phyloP scores from a whole-genome alignment of 192 early-diverging fungal species.

The Linnemannia exigua region DNA sequence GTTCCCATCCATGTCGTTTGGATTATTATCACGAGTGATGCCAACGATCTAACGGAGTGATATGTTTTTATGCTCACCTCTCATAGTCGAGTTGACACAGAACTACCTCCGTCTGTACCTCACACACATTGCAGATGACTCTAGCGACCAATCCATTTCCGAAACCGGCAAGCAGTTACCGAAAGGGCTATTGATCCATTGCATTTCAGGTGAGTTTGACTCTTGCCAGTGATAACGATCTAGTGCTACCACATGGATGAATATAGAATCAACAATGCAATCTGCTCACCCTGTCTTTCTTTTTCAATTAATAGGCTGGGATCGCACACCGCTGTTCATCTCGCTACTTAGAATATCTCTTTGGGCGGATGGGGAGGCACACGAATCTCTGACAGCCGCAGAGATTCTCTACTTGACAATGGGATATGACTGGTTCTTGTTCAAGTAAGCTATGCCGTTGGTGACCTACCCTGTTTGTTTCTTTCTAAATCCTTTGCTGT shows the following conservation, averaged over 20 bases:
- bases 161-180: neutral
- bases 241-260: neutral
- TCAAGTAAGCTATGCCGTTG: conserved; percentile 35
- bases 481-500: neutral
- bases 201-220: conserved; percentile 33
- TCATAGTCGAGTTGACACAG: conserved; percentile 49
- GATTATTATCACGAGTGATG: neutral
- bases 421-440: conserved; percentile 57
- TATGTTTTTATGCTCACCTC: neutral
- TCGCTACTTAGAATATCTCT: conserved; percentile 50
- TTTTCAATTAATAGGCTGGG: conserved; percentile 36
- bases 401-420: conserved; percentile 57
- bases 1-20: neutral
- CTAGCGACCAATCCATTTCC: neutral
- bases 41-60: neutral
- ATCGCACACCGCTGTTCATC: conserved; percentile 55
- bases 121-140: conserved; percentile 50
- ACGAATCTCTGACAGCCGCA: conserved; percentile 53
- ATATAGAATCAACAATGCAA: neutral
- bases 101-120: conserved; percentile 55
- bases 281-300: neutral
- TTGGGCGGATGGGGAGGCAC: conserved; percentile 55
- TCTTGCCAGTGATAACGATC: neutral
- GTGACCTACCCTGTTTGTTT: neutral
- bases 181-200: conserved; percentile 47